Evolutionary conservation across 257 asterid species (phyloP), one percentile per base, ranked within the genome.

Genomic region (Fraxinus quadrangulata): DNA sequence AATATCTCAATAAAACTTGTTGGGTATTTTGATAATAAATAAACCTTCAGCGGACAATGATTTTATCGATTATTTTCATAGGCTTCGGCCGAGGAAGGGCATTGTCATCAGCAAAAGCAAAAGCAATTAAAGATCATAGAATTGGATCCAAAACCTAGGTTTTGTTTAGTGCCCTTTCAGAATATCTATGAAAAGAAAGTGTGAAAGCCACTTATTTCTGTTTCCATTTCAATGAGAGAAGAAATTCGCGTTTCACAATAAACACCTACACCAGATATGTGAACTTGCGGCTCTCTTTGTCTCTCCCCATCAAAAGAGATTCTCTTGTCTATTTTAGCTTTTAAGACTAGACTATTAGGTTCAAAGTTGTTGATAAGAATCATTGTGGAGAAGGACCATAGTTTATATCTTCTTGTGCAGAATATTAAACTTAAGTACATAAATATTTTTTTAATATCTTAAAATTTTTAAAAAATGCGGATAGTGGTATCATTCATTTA

Each of bases 111-210:
- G 47, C 36, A 37, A 36, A 66, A 69, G 47, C 36, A 37, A 36
- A 66, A 31, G 34, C 13, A 73, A 75, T 70, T 63, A 63, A 63
- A 63, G 28, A 72, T 49, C 67, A 10, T 71, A 42, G 31, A 28
- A 61, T 81, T 11, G 78, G 76, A n/a, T 66, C 79, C 78, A 47
- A 36, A 67, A 51, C 67, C 73, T 67, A 72, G 71, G 75, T 72
- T 79, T 33, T 16, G 39, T 47, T 47, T 1, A 70, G n/a, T 33
- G 56, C 61, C 49, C 75, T 63, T 21, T 47, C 80, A 23, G 54
- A 21, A 67, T 73, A 37, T 70, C 56, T 12, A 47, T 17, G 51
- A 72, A 71, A 42, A 42, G 21, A 70, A 59, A 23, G 63, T 51
- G 40, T 36, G 63, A 59, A 70, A 68, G 39, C 37, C 47, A 75